A percentile compares a stretch with the other conserved stretches of the same genome.
Conservation (phyloP, 2,329 filamentous ascomycete species). For the Didymellaceae sp. region DNA sequence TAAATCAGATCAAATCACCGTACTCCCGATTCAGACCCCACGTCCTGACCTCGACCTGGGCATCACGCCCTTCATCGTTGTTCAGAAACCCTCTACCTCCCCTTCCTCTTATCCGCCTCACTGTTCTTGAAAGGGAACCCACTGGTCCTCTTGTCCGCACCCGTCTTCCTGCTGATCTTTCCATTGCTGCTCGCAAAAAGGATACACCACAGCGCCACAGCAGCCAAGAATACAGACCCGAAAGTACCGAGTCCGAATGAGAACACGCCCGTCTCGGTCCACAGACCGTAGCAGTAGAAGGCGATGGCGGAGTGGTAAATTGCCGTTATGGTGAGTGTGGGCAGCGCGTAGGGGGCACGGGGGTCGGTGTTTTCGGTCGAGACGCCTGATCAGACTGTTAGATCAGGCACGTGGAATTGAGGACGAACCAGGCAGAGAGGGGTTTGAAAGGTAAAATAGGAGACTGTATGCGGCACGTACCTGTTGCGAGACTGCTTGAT, state of each 20-base stretch:
- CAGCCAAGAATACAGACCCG: slow-evolving; percentile 64
- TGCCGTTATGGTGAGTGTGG: slow-evolving; percentile 70
- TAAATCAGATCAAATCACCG: no score
- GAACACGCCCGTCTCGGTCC: slow-evolving; percentile 61
- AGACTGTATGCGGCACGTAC: no score
- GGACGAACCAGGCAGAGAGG: no score
- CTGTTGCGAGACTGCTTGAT: slow-evolving; percentile 54
- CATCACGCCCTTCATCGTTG: no score
- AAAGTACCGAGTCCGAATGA: slow-evolving; percentile 67
- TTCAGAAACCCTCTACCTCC: slow-evolving; percentile 27
- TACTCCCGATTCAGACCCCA: no score
- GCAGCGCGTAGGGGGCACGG: slow-evolving; percentile 60
- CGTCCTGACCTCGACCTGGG: no score
- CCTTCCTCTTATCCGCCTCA: slow-evolving; percentile 61
- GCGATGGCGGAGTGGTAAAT: slow-evolving; percentile 67
- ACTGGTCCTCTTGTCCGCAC: slow-evolving; percentile 70
- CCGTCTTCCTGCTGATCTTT: slow-evolving; percentile 66
- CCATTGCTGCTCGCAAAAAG: slow-evolving; percentile 64
- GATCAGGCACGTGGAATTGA: not conserved
- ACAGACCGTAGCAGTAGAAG: slow-evolving; percentile 69
- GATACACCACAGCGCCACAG: slow-evolving; percentile 69
- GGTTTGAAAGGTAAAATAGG: no score
- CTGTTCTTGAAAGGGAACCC: slow-evolving; percentile 70
- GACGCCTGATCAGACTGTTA: slow-evolving; percentile 29
- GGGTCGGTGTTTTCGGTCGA: slow-evolving; percentile 46